These are phyloP conservation scores for Aspergillus sclerotioniger DNA, from an alignment of 495 filamentous ascomycete genomes.

Conservation along the genomic window DNA sequence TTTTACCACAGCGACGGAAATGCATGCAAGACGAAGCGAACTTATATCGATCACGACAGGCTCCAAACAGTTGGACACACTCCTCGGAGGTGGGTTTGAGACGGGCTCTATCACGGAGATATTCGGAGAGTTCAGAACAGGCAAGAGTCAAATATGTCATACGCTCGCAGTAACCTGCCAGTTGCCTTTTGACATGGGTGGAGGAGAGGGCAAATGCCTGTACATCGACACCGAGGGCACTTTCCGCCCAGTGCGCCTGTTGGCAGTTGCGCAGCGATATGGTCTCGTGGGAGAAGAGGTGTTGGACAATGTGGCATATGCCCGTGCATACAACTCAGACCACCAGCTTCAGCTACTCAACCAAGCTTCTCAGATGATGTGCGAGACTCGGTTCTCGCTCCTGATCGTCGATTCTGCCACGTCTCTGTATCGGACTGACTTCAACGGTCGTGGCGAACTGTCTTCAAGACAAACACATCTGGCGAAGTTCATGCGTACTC, in stretches of 20 bases:
- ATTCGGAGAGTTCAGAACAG: conserved; percentile 96
- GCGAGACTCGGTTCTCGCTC: conserved; percentile 93
- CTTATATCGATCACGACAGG: conserved; percentile 97
- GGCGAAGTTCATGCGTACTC: conserved; percentile 93
- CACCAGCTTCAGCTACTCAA: conserved; percentile 93
- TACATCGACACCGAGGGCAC: conserved; percentile 99
- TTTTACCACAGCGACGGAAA: conserved; percentile 98
- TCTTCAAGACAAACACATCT: conserved; percentile 87
- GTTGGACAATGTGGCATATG: conserved; percentile 96
- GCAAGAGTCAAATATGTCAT: conserved; percentile 97
- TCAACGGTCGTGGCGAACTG: conserved; percentile 89
- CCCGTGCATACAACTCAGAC: conserved; percentile 96
- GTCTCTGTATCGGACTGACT: conserved; percentile 92
- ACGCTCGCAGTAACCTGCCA: conserved; percentile 98
- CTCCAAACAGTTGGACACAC: conserved; percentile 93
- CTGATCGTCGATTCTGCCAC: conserved; percentile 95
- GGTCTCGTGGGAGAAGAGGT: conserved; percentile 96
- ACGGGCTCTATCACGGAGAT: conserved; percentile 98
- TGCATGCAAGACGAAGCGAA: conserved; percentile 94
- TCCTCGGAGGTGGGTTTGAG: conserved; percentile 91
- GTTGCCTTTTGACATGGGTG: conserved; percentile 97
- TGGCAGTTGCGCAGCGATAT: conserved; percentile 90
- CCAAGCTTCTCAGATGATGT: conserved; percentile 98
- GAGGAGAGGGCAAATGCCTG: conserved; percentile 96
- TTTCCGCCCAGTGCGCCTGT: conserved; percentile 85